phyloP scores from a whole-genome alignment of 257 asterid genomes.

The Solanum arcanum region DNA sequence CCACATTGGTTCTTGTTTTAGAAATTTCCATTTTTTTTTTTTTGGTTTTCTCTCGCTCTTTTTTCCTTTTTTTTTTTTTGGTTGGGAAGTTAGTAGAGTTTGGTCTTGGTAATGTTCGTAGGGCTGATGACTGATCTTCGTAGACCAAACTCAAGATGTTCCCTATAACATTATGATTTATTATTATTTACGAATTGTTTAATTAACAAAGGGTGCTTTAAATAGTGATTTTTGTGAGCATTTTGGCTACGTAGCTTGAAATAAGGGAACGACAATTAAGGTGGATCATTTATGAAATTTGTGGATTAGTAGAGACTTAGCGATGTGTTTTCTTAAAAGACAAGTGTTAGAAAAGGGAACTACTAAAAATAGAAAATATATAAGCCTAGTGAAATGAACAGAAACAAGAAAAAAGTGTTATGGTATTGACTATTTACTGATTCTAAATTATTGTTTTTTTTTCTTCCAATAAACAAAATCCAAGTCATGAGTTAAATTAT shows the following conservation, averaged over 20 bases:
- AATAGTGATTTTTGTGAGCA: neutral
- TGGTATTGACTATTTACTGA: neutral
- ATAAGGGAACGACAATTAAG: neutral
- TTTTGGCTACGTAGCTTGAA: neutral
- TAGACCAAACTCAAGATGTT: neutral
- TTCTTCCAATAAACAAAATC: neutral
- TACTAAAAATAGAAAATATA: neutral
- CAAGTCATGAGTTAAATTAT: neutral
- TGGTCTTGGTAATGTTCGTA: neutral
- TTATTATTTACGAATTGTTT: neutral
- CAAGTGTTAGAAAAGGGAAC: neutral
- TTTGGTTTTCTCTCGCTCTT: neutral
- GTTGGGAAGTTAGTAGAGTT: neutral
- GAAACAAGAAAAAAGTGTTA: neutral
- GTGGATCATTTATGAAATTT: neutral
- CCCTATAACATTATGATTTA: neutral
- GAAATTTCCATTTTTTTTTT: neutral
- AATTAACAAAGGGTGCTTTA: neutral
- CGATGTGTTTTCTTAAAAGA: neutral
- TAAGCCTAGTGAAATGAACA: neutral
- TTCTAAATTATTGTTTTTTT: neutral
- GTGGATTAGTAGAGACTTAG: neutral
- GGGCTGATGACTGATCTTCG: neutral
- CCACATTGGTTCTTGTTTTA: neutral
- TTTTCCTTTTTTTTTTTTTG: neutral